A percentile compares a stretch with the other conserved stretches of the same genome.
Evolutionary conservation across 495 filamentous ascomycete genomes (phyloP).

Genomic region (Trypethelium eluteriae): DNA sequence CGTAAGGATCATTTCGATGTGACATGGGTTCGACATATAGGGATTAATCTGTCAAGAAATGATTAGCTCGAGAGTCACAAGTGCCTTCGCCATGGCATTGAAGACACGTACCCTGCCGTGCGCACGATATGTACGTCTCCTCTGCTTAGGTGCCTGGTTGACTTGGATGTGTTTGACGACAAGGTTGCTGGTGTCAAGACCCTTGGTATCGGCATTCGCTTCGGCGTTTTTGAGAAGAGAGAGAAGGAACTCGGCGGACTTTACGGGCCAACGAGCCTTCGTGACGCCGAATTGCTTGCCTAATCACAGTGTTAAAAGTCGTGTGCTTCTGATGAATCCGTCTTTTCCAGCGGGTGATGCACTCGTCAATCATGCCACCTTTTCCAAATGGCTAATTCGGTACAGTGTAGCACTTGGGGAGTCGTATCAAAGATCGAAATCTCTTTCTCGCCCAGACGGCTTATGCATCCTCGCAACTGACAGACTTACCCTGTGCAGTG

Average conservation of each 20-base stretch:
- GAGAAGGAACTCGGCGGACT: conserved; percentile 96
- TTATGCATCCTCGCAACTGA: conserved; percentile 21
- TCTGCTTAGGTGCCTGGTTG: conserved; percentile 98
- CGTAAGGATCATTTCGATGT: conserved; percentile 98
- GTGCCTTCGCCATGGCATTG: background rate
- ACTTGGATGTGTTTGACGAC: conserved; percentile 99
- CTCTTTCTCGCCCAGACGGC: background rate
- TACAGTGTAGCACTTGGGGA: background rate
- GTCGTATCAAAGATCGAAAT: background rate
- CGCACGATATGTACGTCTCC: conserved; percentile 96
- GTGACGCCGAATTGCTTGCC: conserved; percentile 97
- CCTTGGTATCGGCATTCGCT: conserved; percentile 98
- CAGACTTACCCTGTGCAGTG: conserved; percentile 83
- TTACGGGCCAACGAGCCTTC: conserved; percentile 96
- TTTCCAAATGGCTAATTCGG: background rate
- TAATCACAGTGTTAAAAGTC: conserved; percentile 34
- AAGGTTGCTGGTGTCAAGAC: conserved; percentile 93
- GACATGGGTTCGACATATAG: conserved; percentile 99
- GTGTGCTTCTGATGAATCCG: background rate
- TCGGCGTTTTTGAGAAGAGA: conserved; percentile 97
- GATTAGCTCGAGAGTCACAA: background rate
- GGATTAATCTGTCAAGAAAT: conserved; percentile 73
- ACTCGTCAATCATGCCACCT: background rate
- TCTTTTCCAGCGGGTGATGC: background rate
- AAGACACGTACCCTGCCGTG: conserved; percentile 87